These are phyloP conservation scores for Apostasia ramifera DNA, from an alignment of 106 monocot genomes.

Conservation along the genomic window DNA sequence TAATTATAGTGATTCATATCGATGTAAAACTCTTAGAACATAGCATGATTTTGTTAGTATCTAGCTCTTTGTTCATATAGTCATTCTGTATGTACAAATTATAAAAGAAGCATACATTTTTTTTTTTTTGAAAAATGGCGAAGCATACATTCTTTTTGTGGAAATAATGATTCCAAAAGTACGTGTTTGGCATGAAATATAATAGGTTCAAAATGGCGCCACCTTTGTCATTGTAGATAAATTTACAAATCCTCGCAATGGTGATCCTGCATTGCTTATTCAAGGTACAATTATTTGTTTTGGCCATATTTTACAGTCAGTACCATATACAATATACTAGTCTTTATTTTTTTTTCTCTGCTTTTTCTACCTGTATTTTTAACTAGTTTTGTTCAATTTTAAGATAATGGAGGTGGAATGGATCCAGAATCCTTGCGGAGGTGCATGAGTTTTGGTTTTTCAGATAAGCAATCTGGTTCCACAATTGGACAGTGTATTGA, in stretches of 20 bases:
- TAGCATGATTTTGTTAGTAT: no score
- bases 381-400: background rate
- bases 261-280: slow-evolving; percentile 53
- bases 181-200: background rate
- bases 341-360: no score
- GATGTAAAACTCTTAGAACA: no score
- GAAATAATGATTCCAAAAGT: background rate
- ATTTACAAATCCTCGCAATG: slow-evolving; percentile 28
- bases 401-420: slow-evolving; percentile 97
- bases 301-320: background rate
- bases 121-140: background rate
- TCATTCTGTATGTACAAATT: background rate
- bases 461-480: slow-evolving; percentile 58
- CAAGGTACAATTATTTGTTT: slow-evolving; percentile 40
- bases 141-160: background rate
- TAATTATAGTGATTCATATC: no score
- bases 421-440: slow-evolving; percentile 61
- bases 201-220: slow-evolving; percentile 73
- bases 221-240: slow-evolving; percentile 64
- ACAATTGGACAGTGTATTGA: slow-evolving; percentile 82
- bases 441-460: slow-evolving; percentile 97
- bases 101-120: background rate
- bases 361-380: slow-evolving; percentile 2
- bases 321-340: background rate
- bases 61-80: no score